Conservation (phyloP, 148 eudicot species). For the Rhododendron vialii region DNA sequence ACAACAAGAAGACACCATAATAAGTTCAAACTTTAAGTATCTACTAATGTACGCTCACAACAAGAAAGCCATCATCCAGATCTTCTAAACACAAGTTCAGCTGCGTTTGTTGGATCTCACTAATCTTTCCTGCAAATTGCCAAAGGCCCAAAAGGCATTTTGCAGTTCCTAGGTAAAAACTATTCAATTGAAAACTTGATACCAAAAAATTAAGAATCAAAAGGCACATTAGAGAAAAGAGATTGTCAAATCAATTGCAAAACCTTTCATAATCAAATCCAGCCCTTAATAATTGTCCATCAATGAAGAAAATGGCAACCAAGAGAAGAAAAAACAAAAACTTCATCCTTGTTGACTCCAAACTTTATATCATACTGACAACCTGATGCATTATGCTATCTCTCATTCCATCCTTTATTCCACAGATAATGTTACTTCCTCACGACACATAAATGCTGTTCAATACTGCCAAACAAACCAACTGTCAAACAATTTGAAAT, state of each 20-base stretch:
- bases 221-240: background rate
- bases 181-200: background rate
- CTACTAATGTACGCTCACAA: slow-evolving; percentile 36
- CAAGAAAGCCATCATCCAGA: slow-evolving; percentile 23
- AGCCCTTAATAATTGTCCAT: background rate
- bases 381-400: background rate
- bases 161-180: background rate
- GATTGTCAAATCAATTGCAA: background rate
- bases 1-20: background rate
- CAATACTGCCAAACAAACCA: background rate
- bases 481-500: background rate
- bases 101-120: background rate
- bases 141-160: slow-evolving; percentile 2
- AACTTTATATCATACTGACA: background rate
- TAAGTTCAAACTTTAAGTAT: background rate
- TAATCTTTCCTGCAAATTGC: background rate
- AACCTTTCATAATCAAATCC: background rate
- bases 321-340: background rate
- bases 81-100: background rate
- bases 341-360: background rate
- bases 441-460: background rate
- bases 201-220: background rate
- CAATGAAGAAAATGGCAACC: background rate
- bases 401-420: background rate
- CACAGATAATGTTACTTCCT: background rate